Evolutionary conservation across 352 stramenopile species (phyloP), one percentile per base, ranked within the genome.

Genomic region (Phytophthora brassicae): DNA sequence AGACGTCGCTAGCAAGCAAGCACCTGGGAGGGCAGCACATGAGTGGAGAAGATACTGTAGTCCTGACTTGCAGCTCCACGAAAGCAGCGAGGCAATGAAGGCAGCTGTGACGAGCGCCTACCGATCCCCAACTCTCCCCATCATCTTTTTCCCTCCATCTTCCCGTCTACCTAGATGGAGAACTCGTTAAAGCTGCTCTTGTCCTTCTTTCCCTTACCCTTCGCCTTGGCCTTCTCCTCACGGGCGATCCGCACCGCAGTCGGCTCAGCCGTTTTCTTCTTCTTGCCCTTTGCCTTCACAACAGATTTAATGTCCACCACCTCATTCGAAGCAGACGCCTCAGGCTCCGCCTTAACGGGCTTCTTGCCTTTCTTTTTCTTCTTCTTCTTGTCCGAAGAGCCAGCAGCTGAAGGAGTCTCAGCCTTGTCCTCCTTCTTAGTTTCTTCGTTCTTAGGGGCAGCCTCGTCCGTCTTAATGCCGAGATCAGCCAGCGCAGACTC

Each of bases 161-260:
- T n/a, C n/a, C 56, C 47, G 20, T 20, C 38, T 61, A 47, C 46
- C 47, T 79, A 90, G 70, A 86, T 81, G 28, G 80, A 92, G 75
- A 92, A 92, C 77, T 92, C 80, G 65, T 92, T 92, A 66, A 90
- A 92, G 33, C 31, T 74, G 50, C 80, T 76, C 70, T 92, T 92
- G 70, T 92, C 83, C 57, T 89, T 86, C 66, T 88, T 88, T 67
- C 81, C 81, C 66, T 90, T 90, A 48, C 45, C 48, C 72, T 92
- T 92, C 49, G 70, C 70, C 68, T 88, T 89, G 45, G 73, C 60
- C 53, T 75, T 85, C 54, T 90, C 78, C 62, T 90, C 80, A 24
- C 80, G 83, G 11, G 83, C 83, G 62, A 92, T 85, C 48, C 79
- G 65, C 62, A 90, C 76, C 6, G 80, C 75, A 22, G 73, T 68